Base-by-base conservation (phyloP, 306 rosid genomes). In the Carpinus fangiana region DNA sequence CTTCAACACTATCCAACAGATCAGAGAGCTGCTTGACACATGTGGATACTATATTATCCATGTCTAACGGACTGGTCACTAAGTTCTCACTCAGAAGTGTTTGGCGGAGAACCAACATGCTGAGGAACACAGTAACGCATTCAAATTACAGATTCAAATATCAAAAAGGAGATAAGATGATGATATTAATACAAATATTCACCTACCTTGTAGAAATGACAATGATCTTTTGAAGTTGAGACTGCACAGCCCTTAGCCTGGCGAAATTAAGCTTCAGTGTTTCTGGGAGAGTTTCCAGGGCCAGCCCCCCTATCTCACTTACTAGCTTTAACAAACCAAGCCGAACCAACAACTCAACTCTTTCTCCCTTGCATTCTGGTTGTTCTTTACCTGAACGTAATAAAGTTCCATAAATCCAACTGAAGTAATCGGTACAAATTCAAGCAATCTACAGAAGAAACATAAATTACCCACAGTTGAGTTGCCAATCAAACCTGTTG, bases 291-390 rank as follows among this genome's bases (percentile, higher is more conserved):
- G 77, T 48, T 67, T 84, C 84, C 31, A 34, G 36, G 52, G 68
- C 73, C 62, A 76, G 73, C 20, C 87, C 87, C 28, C 41, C 65
- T 55, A 80, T 68, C 69, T 73, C 82, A 59, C 52, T 76, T 8
- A 84, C 87, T n/a, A 84, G 83, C 82, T 84, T 84, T 50, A 84
- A 75, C 79, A 84, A 73, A 18, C 87, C 87, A 48, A 84, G 69
- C 74, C 87, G 76, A 56, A 84, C 28, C 46, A 77, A 80, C 60
- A 84, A 59, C 80, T 84, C 87, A 77, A 76, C 61, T 14, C 76
- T 69, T 38, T 84, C 84, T 6, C 87, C 87, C 67, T 54, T 57
- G 61, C 87, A 84, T 41, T 80, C 87, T 8, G 81, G 76, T 65
- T 76, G 79, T 73, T 75, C 75, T 73, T 73, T 61, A 31, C 73